Evolutionary conservation across 2,329 filamentous ascomycete genomes (phyloP), one percentile per base, ranked within the genome.

Genomic region (Phaeosphaeriaceae sp.): DNA sequence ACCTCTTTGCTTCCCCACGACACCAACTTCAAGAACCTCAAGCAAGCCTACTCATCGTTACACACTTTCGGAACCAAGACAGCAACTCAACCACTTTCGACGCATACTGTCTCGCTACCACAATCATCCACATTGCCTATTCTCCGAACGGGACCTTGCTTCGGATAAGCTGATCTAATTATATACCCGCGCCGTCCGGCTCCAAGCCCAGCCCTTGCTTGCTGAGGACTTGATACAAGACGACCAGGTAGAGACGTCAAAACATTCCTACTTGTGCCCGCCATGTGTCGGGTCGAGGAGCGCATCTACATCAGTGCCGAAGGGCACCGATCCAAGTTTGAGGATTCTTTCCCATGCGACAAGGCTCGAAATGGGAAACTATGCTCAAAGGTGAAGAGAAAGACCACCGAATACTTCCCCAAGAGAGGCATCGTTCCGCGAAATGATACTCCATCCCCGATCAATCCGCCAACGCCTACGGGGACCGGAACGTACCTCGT

Each of bases 261-360:
- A 47, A 24, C 7, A n/a, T 7, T 47, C 42, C 22, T 25, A 25
- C 41, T 33, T 20, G 22, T 45, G 40, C 54, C 51, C 58, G 63
- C 57, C 22, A 77, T 77, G 74, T 77, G 74, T 54, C 63, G 69
- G 41, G 58, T 76, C 31, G 70, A 76, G 36, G 69, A 74, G 53
- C 67, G 64, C n/a, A 48, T 73, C 49, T 74, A 74, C 56, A 62
- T 70, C 56, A 40, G 54, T 21, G 17, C 61, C 22, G 69, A 74
- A 51, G 74, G 74, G 51, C 57, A 63, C 27, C 63, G 63, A 19
- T 60, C 63, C 20, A 66, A 45, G n/a, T 70, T 70, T 44, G 62
- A 73, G 22, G 69, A 72, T 13, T 42, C 61, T n/a, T 60, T 61
- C 40, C 59, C 52, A 7, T 77, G 74, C 51, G 65, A 71, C 27